Base-by-base conservation (phyloP, 495 filamentous ascomycete genomes). In the Pyrenula massariospora region DNA sequence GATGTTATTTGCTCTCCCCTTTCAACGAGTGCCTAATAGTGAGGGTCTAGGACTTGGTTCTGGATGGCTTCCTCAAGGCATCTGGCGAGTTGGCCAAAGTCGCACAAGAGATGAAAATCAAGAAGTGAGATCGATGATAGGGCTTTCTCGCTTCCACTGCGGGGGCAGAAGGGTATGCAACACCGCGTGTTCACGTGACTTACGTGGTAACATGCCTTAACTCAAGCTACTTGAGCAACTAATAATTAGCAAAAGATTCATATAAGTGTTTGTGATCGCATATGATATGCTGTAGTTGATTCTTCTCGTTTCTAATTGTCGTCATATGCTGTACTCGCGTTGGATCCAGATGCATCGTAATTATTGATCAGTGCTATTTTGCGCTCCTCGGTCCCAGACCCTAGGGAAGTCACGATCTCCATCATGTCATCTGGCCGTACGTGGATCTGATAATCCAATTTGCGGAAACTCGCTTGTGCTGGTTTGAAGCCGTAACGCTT, bases 321-420 rank as follows among this genome's bases (percentile, higher is more conserved):
- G 15, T 42, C 31, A 42, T 15, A 42, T 42, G 8, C 31, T 42
- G 31, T 42, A 52, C 50, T 52, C 50, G 50, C 8, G 63, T 74
- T 73, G 25, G 58, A 63, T 0, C 71, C 70, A 10, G 66, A 61
- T 12, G 72, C 72, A 8, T 70, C 71, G 25, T 73, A 74, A 24
- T 60, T 71, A 60, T 64, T 66, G 22, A 80, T 65, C 0, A 70
- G 51, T 0, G 73, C 74, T 0, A 58, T 63, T 2, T 59, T 54
- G 42, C 57, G 63, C n/a, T 47, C 25, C 11, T 55, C 59, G 5
- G 60, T 50, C 70, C 71, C 73, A 12, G 58, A 52, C 23, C 55
- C 49, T 11, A 69, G 8, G 20, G 25, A 58, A 0, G 54, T 64
- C 2, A 65, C 25, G 3, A 77, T 66, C 3, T 61, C 59, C 22